These are phyloP conservation scores for Leccinellum luteum DNA, from an alignment of 768 basidiomycete genomes.

Conservation along the genomic window DNA sequence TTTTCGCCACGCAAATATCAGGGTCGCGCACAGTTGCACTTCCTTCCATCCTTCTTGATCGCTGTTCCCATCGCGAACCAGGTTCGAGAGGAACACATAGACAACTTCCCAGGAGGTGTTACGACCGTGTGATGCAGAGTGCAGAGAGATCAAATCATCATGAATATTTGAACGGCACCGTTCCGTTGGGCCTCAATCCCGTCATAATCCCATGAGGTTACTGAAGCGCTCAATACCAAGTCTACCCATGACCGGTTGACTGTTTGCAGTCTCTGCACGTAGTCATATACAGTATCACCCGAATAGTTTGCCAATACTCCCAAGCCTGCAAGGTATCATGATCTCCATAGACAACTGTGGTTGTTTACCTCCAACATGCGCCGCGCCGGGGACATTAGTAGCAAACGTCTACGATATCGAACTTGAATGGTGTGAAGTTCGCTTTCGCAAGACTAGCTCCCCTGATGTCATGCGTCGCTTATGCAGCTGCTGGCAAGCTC, in stretches of 20 bases:
- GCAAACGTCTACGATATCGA: not conserved
- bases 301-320: not conserved
- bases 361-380: not conserved
- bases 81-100: constrained; percentile 4
- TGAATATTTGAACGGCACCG: not conserved
- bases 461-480: not conserved
- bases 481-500: not conserved
- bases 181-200: not conserved
- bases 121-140: not conserved
- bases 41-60: constrained; percentile 61
- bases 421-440: not conserved
- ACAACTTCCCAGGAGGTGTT: not conserved
- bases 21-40: constrained; percentile 88
- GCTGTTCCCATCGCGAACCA: not conserved
- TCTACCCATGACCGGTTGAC: not conserved
- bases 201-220: not conserved
- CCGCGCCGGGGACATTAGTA: not conserved
- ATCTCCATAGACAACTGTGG: not conserved
- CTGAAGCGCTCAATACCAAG: not conserved
- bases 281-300: not conserved
- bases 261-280: not conserved
- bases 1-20: constrained; percentile 34
- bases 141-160: constrained; percentile 3
- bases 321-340: not conserved
- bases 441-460: not conserved